phyloP scores from a whole-genome alignment of 371 early-diverging fungal genomes.

The Mortierella sp. region DNA sequence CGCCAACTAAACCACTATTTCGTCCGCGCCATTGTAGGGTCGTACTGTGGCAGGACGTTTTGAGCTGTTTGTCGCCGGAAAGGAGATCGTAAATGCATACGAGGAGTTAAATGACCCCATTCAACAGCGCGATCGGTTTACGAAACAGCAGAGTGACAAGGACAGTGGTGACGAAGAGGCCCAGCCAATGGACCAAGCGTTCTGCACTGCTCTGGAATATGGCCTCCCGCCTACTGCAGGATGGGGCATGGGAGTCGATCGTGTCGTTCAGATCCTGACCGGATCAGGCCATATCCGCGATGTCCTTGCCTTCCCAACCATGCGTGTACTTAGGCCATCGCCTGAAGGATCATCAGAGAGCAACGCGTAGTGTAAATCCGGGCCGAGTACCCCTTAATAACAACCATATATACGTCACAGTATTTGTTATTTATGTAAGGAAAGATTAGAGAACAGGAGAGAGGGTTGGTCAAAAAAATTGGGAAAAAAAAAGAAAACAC shows the following conservation, averaged over 20 bases:
- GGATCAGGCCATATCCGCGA: conserved; percentile 91
- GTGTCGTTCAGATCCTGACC: conserved; percentile 91
- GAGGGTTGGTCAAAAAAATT: too few relatives aligned
- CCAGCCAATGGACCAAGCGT: conserved; percentile 79
- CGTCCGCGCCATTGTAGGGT: conserved; percentile 56
- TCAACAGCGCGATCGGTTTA: conserved; percentile 93
- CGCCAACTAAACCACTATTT: not conserved
- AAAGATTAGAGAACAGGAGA: too few relatives aligned
- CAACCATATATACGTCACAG: too few relatives aligned
- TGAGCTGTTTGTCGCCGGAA: conserved; percentile 93
- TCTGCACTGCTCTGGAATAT: conserved; percentile 93
- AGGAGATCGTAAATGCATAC: conserved; percentile 98
- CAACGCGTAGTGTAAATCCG: not conserved
- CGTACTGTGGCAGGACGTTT: conserved; percentile 81
- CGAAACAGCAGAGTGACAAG: conserved; percentile 65
- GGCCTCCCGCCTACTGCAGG: conserved; percentile 98
- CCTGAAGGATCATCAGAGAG: not conserved
- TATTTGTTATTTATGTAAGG: too few relatives aligned
- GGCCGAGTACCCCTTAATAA: too few relatives aligned
- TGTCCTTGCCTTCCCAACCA: conserved; percentile 89
- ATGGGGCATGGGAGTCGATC: conserved; percentile 98
- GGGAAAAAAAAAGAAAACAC: too few relatives aligned
- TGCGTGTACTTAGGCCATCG: conserved; percentile 25
- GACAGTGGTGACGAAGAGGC: conserved; percentile 56
- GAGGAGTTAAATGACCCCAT: conserved; percentile 99